These are phyloP conservation scores for Clathrus columnatus DNA, from an alignment of 768 basidiomycete genomes.

Conservation along the genomic window DNA sequence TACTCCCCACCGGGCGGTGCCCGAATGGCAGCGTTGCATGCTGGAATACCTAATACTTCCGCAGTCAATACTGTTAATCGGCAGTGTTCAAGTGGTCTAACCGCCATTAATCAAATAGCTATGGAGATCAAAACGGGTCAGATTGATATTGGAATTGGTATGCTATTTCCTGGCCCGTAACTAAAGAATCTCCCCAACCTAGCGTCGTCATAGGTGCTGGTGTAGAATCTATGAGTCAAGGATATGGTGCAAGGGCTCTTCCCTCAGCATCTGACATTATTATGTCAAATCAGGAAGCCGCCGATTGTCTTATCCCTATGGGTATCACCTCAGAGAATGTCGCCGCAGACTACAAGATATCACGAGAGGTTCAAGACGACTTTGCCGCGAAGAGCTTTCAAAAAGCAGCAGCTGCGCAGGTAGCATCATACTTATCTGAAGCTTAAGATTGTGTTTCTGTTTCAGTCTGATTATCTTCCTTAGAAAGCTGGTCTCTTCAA, in stretches of 20 bases:
- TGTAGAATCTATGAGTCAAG: constrained; percentile 84
- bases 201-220: constrained; percentile 52
- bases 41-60: constrained; percentile 73
- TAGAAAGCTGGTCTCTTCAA: constrained; percentile 76
- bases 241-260: constrained; percentile 51
- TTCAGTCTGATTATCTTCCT: constrained; percentile 22
- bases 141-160: constrained; percentile 86
- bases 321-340: constrained; percentile 95
- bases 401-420: constrained; percentile 7
- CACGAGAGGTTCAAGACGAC: constrained; percentile 70
- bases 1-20: constrained; percentile 80
- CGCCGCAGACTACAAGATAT: constrained; percentile 64
- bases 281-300: constrained; percentile 55
- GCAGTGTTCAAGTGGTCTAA: constrained; percentile 84
- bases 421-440: too few species aligned
- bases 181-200: not conserved
- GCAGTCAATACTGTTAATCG: constrained; percentile 80
- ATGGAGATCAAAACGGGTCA: constrained; percentile 70
- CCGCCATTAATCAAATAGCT: constrained; percentile 74
- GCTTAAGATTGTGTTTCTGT: too few species aligned
- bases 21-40: constrained; percentile 79
- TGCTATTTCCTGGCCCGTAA: constrained; percentile 19
- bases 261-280: constrained; percentile 58
- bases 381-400: constrained; percentile 52
- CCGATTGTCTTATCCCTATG: constrained; percentile 82